phyloP scores from a whole-genome alignment of 331 rosid genomes.

The Quercus phellos region DNA sequence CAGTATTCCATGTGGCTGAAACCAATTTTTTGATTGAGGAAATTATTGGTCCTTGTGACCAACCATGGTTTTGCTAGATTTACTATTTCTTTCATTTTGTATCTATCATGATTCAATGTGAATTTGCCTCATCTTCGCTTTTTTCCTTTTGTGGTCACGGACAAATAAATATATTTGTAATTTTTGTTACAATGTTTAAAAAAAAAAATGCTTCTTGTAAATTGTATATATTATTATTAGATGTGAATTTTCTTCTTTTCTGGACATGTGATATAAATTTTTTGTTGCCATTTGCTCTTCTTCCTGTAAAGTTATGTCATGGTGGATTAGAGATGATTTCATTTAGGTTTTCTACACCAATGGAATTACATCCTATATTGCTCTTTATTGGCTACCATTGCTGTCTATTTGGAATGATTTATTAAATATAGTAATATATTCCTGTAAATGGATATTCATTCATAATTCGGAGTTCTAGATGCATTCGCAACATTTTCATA shows the following conservation, averaged over 20 bases:
- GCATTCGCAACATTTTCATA: background rate
- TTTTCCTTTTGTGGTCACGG: background rate
- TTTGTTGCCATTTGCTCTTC: background rate
- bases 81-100: background rate
- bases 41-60: background rate
- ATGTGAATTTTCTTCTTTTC: background rate
- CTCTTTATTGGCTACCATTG: background rate
- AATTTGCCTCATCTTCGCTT: background rate
- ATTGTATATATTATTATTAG: background rate
- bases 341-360: background rate
- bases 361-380: background rate
- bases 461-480: background rate
- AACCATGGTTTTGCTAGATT: too few species aligned
- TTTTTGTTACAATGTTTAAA: background rate
- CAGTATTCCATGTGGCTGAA: background rate
- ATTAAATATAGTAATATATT: background rate
- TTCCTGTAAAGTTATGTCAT: background rate
- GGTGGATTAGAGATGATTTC: background rate
- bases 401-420: background rate
- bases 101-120: background rate
- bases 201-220: background rate
- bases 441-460: background rate
- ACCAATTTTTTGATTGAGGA: background rate
- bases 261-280: background rate
- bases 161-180: background rate